Conservation (phyloP, 805 yeast species). For the Lipomyces starkeyi region DNA sequence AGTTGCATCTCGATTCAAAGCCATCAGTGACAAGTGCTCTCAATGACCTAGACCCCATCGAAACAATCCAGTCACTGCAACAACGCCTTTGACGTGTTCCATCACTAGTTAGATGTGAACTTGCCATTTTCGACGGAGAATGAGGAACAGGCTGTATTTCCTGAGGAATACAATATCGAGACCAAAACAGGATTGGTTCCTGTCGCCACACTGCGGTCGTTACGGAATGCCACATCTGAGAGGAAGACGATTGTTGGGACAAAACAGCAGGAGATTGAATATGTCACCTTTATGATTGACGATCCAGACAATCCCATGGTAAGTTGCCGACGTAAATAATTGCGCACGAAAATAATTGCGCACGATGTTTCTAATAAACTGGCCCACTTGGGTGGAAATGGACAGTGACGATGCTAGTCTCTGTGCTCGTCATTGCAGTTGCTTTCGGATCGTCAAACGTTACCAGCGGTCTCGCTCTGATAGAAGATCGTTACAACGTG, state of each 20-base stretch:
- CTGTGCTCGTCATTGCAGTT: constrained; percentile 78
- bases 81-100: not conserved
- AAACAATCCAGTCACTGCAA: no score
- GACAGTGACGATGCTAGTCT: constrained; percentile 65
- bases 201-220: not conserved
- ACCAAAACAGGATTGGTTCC: constrained; percentile 87
- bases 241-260: constrained; percentile 40
- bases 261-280: constrained; percentile 56
- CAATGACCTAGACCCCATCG: no score
- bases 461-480: constrained; percentile 76
- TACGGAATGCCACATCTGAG: constrained; percentile 2
- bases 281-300: constrained; percentile 77
- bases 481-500: constrained; percentile 69
- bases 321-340: not conserved
- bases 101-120: constrained; percentile 46
- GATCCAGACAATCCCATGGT: constrained; percentile 83
- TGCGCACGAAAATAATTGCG: not conserved
- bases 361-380: constrained; percentile 4
- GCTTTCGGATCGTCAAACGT: constrained; percentile 92
- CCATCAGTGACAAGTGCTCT: no score
- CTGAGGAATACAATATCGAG: constrained; percentile 87
- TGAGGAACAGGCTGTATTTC: constrained; percentile 58
- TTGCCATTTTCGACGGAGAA: constrained; percentile 50
- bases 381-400: constrained; percentile 15
- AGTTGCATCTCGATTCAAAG: not conserved